These are phyloP conservation scores for Antitrichia curtipendula DNA, from an alignment of 225 moss, liverwort and hornwort genomes.

Conservation along the genomic window DNA sequence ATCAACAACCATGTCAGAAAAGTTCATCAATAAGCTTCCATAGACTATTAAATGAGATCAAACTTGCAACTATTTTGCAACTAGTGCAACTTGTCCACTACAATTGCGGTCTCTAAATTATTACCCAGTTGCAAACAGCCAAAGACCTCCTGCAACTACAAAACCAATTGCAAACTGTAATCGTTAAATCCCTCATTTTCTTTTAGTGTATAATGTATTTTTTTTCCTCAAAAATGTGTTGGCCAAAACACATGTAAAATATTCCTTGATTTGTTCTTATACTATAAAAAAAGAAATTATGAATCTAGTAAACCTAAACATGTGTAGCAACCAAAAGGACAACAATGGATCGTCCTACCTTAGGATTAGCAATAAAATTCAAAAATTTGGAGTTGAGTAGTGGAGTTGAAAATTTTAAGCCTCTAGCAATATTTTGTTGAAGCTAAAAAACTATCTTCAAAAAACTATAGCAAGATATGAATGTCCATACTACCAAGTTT, in stretches of 20 bases:
- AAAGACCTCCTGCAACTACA: too few relatives aligned
- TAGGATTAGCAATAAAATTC: not conserved
- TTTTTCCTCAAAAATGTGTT: not conserved
- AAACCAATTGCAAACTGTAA: too few relatives aligned
- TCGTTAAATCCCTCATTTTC: too few relatives aligned
- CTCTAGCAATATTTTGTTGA: not conserved
- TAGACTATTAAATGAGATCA: too few relatives aligned
- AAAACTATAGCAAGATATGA: not conserved
- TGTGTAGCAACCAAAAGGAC: rapidly evolving
- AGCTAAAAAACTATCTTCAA: not conserved
- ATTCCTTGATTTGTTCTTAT: not conserved
- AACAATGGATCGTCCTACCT: rapidly evolving
- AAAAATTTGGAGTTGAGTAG: not conserved
- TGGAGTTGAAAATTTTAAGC: not conserved
- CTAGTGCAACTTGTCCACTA: too few relatives aligned
- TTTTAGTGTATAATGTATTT: too few relatives aligned
- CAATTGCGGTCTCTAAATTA: too few relatives aligned
- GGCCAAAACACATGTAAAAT: rapidly evolving
- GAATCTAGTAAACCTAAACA: rapidly evolving
- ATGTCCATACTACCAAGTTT: not conserved
- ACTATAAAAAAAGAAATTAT: too few relatives aligned
- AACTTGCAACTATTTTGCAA: too few relatives aligned
- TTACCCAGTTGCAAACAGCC: too few relatives aligned
- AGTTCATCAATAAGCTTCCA: too few relatives aligned
- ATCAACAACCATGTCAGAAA: too few relatives aligned